Evolutionary conservation across 106 monocot genomes (phyloP).

Genomic region (Dendrobium chrysotoxum): DNA sequence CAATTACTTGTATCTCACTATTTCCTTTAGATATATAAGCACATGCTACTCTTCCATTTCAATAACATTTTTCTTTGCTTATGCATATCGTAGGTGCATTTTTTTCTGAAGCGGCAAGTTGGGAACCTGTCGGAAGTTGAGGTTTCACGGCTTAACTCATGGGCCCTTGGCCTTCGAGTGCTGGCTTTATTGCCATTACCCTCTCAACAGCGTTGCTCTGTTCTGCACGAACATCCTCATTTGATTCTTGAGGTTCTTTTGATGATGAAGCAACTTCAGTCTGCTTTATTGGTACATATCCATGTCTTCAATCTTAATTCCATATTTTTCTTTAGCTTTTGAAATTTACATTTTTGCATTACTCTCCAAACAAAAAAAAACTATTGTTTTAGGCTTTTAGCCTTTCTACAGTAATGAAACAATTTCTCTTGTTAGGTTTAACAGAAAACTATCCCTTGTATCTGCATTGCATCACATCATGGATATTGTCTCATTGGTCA

Average conservation of each 20-base stretch:
- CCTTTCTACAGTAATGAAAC: neutral
- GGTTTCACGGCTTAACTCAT: constrained; percentile 65
- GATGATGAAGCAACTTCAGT: constrained; percentile 96
- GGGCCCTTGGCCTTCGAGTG: constrained; percentile 90
- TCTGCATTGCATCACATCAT: neutral
- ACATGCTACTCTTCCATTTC: neutral
- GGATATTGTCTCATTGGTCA: no score
- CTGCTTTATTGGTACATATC: constrained; percentile 74
- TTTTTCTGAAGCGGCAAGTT: constrained; percentile 82
- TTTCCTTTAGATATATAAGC: neutral
- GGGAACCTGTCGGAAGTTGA: constrained; percentile 68
- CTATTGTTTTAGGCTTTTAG: neutral
- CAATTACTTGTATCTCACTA: constrained; percentile 64
- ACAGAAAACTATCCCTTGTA: neutral
- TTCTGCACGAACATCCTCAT: constrained; percentile 85
- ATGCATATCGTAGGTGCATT: constrained; percentile 54
- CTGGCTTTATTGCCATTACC: constrained; percentile 74
- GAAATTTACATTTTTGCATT: neutral
- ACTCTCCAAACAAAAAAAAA: neutral
- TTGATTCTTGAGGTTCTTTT: constrained; percentile 92
- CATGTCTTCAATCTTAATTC: neutral
- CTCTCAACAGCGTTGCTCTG: constrained; percentile 86
- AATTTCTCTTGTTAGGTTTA: neutral
- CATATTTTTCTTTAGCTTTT: neutral
- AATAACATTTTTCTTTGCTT: constrained; percentile 1